Conservation (phyloP, 2,329 filamentous ascomycete species). For the Fusarium pseudocircinatum region DNA sequence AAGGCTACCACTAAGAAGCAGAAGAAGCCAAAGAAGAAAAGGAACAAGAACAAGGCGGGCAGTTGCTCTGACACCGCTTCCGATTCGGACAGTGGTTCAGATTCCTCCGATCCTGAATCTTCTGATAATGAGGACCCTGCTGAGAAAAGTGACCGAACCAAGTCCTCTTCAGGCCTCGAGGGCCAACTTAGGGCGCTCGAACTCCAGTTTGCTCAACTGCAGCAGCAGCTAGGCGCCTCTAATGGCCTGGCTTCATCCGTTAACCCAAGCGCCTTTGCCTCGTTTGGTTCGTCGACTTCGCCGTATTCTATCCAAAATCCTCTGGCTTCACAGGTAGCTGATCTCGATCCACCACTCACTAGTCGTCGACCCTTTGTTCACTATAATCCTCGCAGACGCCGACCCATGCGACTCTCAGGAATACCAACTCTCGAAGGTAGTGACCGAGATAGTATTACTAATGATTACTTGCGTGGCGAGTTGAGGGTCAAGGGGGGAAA, state of each 20-base stretch:
- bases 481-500: constrained; percentile 35
- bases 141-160: constrained; percentile 23
- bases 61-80: constrained; percentile 20
- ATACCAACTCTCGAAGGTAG: neutral
- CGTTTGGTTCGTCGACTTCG: neutral
- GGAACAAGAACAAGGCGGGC: constrained; percentile 1
- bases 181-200: constrained; percentile 45
- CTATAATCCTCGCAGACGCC: neutral
- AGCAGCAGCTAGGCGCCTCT: constrained; percentile 30
- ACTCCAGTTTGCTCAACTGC: constrained; percentile 41
- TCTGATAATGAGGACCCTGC: constrained; percentile 28
- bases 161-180: constrained; percentile 32
- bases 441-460: neutral
- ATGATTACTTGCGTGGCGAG: constrained; percentile 15
- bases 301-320: neutral
- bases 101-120: constrained; percentile 39
- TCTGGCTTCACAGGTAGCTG: neutral
- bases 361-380: neutral
- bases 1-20: constrained; percentile 22
- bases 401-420: neutral
- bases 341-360: neutral
- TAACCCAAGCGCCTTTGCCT: neutral
- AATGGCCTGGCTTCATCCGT: neutral
- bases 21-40: constrained; percentile 14
- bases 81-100: constrained; percentile 29